Evolutionary conservation across 129 eudicot species (phyloP).

Genomic region (Centrapalus pauciflorus): DNA sequence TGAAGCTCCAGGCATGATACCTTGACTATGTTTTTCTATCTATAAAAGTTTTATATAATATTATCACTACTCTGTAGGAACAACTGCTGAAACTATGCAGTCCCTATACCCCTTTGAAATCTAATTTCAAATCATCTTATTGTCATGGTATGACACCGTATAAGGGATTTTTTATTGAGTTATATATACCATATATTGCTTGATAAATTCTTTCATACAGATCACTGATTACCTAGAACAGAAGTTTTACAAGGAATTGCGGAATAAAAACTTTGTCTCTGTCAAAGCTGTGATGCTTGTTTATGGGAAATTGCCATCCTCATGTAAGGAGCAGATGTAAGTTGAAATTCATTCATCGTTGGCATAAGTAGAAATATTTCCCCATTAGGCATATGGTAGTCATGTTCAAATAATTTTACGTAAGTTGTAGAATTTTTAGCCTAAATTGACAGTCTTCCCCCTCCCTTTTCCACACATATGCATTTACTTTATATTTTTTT

Average conservation of each 20-base stretch:
- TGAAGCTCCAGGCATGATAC: background rate
- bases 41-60: background rate
- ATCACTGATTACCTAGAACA: constrained; percentile 76
- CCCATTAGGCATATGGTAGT: background rate
- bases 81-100: background rate
- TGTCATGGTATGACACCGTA: background rate
- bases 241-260: constrained; percentile 74
- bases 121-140: background rate
- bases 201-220: constrained; percentile 31
- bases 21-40: background rate
- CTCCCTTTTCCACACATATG: no score
- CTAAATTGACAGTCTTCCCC: no score
- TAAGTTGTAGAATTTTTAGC: background rate
- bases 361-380: background rate
- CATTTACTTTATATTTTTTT: background rate
- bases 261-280: constrained; percentile 53
- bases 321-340: constrained; percentile 96
- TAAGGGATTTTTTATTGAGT: background rate
- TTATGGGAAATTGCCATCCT: constrained; percentile 66
- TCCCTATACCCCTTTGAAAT: background rate
- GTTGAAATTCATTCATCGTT: constrained; percentile 26
- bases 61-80: background rate
- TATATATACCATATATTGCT: constrained; percentile 1
- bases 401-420: background rate
- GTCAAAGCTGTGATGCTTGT: constrained; percentile 61